Evolutionary conservation across 2,329 filamentous ascomycete species (phyloP), one percentile per base, ranked within the genome.

Genomic region (Colletotrichum echinochloae): DNA sequence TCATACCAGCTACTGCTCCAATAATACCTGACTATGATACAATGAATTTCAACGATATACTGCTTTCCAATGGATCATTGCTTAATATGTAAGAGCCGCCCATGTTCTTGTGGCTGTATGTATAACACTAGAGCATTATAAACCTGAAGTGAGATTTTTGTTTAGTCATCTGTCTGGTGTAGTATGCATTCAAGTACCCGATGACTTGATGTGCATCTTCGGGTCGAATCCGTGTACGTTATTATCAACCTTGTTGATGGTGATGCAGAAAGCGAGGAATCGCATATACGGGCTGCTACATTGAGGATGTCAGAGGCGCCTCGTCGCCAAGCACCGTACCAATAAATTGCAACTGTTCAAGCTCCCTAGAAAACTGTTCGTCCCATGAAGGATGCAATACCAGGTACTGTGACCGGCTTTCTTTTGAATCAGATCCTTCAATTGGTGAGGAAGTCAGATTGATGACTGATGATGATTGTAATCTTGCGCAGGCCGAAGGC

Each of bases 151-250:
- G 20, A 0, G 6, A n/a, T n/a, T n/a, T 68, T 35, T 66, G n/a
- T 30, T 73, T 65, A 30, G 46, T 56, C 60, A 73, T 66, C 41
- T 73, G 68, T 14, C 51, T 60, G 8, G n/a, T 46, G 6, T 12
- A n/a, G n/a, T n/a, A n/a, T n/a, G n/a, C n/a, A n/a, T n/a, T n/a
- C n/a, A n/a, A n/a, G n/a, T n/a, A n/a, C n/a, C n/a, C n/a, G n/a
- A n/a, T n/a, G n/a, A n/a, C n/a, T n/a, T 18, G 11, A 65, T 57
- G 14, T 33, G 48, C 5, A 60, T 28, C 1, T 48, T 61, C 0
- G 63, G 49, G 1, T 55, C 44, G 7, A 70, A 3, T 67, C 63
- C 9, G 54, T 26, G n/a, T 55, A 57, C 20, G 68, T 35, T 11
- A 44, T 60, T 60, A 18, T 12, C 3, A 7, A 33, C 18, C 23